These are phyloP conservation scores for Berkeleyomyces basicola DNA, from an alignment of 2,329 filamentous ascomycete genomes.

Conservation along the genomic window DNA sequence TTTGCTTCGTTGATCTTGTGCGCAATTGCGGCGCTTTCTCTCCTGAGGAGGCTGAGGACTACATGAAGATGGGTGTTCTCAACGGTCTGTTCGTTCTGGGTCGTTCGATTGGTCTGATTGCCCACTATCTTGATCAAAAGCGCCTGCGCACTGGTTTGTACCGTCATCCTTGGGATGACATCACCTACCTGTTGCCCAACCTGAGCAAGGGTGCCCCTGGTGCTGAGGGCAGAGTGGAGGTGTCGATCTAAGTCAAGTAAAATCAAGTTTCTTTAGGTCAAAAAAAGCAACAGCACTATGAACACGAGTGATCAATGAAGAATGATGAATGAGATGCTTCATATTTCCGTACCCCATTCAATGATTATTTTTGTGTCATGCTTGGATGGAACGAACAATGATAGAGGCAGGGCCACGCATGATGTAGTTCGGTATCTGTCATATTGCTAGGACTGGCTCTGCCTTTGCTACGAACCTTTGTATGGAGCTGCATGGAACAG, in stretches of 20 bases:
- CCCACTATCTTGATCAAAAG: conserved; percentile 99
- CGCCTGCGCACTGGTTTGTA: conserved; percentile 94
- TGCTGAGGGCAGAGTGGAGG: conserved; percentile 76
- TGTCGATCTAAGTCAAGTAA: conserved; percentile 44
- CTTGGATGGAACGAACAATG: background rate
- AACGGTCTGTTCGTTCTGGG: conserved; percentile 99
- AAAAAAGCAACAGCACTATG: conserved; percentile 13
- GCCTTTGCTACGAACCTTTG: background rate
- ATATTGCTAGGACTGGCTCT: conserved; percentile 1
- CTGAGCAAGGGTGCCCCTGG: conserved; percentile 54
- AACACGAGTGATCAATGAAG: background rate
- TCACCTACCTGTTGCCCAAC: conserved; percentile 82
- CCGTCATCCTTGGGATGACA: conserved; percentile 98
- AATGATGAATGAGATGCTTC: background rate
- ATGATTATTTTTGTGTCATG: background rate
- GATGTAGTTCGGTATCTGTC: background rate
- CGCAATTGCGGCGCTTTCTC: conserved; percentile 97
- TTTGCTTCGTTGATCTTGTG: conserved; percentile 96
- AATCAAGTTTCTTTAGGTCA: conserved; percentile 16
- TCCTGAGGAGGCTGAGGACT: conserved; percentile 91
- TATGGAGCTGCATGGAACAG: background rate
- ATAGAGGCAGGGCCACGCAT: background rate
- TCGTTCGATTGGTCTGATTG: conserved; percentile 95
- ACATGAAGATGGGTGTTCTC: conserved; percentile 96
- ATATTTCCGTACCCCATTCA: background rate